phyloP scores from a whole-genome alignment of 73 alveolate species.

The Blepharisma japonicum region DNA sequence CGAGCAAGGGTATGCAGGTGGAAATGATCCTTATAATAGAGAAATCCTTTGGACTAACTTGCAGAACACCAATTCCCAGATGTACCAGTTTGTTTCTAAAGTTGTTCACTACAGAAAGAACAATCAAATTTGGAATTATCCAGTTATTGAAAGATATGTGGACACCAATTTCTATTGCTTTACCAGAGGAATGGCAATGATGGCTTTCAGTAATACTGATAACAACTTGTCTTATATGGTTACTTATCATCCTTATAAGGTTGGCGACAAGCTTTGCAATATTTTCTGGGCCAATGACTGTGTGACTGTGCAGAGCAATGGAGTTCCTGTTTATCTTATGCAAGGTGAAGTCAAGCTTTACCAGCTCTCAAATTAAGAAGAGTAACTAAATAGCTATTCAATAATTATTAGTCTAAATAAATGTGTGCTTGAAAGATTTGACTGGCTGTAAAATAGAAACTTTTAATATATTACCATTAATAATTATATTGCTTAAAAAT shows the following conservation, averaged over 20 bases:
- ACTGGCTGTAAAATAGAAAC: no score
- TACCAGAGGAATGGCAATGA: constrained; percentile 70
- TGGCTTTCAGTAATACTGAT: constrained; percentile 64
- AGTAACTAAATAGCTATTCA: no score
- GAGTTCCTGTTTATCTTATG: no score
- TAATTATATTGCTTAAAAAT: no score
- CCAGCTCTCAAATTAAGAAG: no score
- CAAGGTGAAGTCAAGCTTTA: no score
- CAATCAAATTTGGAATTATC: constrained; percentile 51
- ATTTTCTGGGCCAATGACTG: constrained; percentile 59
- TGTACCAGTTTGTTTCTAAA: no score
- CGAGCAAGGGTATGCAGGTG: constrained; percentile 84
- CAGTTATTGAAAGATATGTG: constrained; percentile 53
- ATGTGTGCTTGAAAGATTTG: no score
- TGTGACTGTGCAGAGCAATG: constrained; percentile 31
- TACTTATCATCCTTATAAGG: constrained; percentile 48
- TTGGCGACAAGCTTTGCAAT: constrained; percentile 62
- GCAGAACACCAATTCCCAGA: no score
- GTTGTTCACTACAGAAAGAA: constrained; percentile 40
- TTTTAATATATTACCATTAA: no score
- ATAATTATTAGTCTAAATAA: no score
- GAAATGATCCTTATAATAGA: constrained; percentile 75
- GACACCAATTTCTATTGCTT: constrained; percentile 71
- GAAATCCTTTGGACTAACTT: constrained; percentile 60
- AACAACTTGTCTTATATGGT: neutral